Evolutionary conservation across 257 asterid species (phyloP).

Genomic region (Plantago ovata): DNA sequence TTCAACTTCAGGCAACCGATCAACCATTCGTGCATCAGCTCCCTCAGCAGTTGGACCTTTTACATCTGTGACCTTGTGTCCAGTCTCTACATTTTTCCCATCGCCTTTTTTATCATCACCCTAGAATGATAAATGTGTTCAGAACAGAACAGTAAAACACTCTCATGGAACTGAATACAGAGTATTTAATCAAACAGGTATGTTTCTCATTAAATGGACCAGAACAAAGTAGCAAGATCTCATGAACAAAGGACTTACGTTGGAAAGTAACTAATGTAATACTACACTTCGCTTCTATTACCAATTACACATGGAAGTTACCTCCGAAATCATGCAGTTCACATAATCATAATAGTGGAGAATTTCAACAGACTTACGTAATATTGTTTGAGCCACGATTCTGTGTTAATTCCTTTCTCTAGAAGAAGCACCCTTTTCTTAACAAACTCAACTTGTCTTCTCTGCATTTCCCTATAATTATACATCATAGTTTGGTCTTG

Average conservation of each 20-base stretch:
- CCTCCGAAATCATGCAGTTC: neutral
- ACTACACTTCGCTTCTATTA: slow-evolving; percentile 10
- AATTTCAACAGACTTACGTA: slow-evolving; percentile 54
- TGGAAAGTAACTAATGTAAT: slow-evolving; percentile 1
- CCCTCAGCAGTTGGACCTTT: slow-evolving; percentile 36
- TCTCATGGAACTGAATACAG: slow-evolving; percentile 6
- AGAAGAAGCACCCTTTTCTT: slow-evolving; percentile 91
- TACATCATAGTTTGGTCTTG: slow-evolving; percentile 60
- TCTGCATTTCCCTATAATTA: slow-evolving; percentile 92
- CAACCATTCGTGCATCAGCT: slow-evolving; percentile 34
- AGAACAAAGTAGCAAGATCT: slow-evolving; percentile 3
- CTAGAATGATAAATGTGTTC: slow-evolving; percentile 35
- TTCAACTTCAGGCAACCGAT: slow-evolving; percentile 56
- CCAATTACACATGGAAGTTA: slow-evolving; percentile 11
- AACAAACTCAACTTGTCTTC: slow-evolving; percentile 86
- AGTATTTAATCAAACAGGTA: too few relatives aligned
- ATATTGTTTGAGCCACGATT: slow-evolving; percentile 51
- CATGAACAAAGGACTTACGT: neutral
- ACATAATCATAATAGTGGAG: slow-evolving; percentile 11
- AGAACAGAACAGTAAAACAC: slow-evolving; percentile 4
- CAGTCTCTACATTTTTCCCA: slow-evolving; percentile 44
- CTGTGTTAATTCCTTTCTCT: slow-evolving; percentile 78
- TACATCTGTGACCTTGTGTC: slow-evolving; percentile 39
- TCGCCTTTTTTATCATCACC: slow-evolving; percentile 51
- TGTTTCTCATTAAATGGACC: too few relatives aligned